phyloP scores from a whole-genome alignment of 2,329 filamentous ascomycete genomes.

The Alternaria sp. region DNA sequence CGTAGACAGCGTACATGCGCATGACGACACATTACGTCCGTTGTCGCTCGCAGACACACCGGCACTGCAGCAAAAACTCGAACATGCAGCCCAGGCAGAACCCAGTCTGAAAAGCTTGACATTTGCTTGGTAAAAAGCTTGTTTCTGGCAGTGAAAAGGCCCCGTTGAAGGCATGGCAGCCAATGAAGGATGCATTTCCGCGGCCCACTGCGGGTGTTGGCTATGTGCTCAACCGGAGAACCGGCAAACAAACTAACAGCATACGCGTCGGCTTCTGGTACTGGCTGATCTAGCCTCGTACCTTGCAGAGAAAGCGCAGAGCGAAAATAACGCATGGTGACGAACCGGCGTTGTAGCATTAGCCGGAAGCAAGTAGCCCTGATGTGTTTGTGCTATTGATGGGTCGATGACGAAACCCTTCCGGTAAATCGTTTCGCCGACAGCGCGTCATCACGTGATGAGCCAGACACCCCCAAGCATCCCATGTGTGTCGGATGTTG shows the following conservation, averaged over 20 bases:
- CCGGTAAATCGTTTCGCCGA: background rate
- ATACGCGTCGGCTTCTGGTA: background rate
- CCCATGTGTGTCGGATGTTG: background rate
- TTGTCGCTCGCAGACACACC: background rate
- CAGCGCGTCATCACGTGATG: slow-evolving; percentile 7
- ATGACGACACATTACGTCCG: slow-evolving; percentile 20
- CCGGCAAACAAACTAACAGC: background rate
- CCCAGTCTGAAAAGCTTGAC: slow-evolving; percentile 33
- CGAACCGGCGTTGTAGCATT: background rate
- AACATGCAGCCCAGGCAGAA: background rate
- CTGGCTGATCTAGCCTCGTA: background rate
- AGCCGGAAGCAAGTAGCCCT: background rate
- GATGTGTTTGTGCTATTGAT: background rate
- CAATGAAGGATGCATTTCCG: background rate
- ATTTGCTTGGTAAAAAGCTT: slow-evolving; percentile 39
- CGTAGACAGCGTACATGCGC: background rate
- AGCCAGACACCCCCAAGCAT: background rate
- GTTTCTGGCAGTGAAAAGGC: slow-evolving; percentile 14
- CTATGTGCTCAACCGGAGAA: background rate
- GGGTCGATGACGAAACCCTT: background rate
- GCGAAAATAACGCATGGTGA: slow-evolving; percentile 3
- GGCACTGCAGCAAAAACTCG: background rate
- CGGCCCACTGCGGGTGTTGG: background rate
- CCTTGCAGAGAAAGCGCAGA: background rate
- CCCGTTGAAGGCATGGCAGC: background rate